Base-by-base conservation (phyloP, 2,329 filamentous ascomycete genomes). In the Xylaria sp. region DNA sequence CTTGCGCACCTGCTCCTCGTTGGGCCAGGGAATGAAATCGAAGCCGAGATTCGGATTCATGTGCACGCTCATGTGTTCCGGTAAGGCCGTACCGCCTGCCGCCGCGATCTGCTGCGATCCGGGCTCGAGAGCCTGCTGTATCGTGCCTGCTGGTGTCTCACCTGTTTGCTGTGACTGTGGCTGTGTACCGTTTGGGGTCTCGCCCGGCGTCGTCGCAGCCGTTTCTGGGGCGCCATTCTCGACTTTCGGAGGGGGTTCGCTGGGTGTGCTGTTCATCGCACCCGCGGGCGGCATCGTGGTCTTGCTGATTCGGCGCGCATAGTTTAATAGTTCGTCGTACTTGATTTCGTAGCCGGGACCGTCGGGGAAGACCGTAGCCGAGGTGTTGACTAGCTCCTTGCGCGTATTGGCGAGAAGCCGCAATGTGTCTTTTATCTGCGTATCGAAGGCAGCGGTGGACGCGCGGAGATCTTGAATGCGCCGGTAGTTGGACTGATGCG, bases 221-320 rank as follows among this genome's bases (percentile, higher is more conserved):
- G 66, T 67, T 20, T 62, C 64, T 7, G 69, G 21, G 64, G 63
- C 37, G 54, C 63, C 55, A 19, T 52, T 63, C 26, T 63, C 57
- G 42, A 50, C 52, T 45, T 57, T 65, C 40, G 48, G 47, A 44
- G 52, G 48, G 66, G 71, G 45, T 66, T 70, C 11, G 64, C 72
- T 8, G 61, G 69, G 37, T 66, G 74, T 56, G 66, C 72, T 52
- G 58, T 79, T 78, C 11, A 76, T 71, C 44, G 77, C 75, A 43
- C 76, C 75, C 0, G 83, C 83, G 0, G 87, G 87, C 0, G 91
- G 90, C 11, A 91, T 80, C 0, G 91, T 93, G 60, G 87, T 91
- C 69, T 87, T 89, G 70, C 87, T 89, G 66, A 95, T 94, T 60
- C 87, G 86, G 40, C 88, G 87, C 19, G 90, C 91, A 69, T 91